A percentile compares a stretch with the other conserved stretches of the same genome.
Conservation (phyloP, 371 early-diverging fungal species). For the Blakeslea trispora region DNA sequence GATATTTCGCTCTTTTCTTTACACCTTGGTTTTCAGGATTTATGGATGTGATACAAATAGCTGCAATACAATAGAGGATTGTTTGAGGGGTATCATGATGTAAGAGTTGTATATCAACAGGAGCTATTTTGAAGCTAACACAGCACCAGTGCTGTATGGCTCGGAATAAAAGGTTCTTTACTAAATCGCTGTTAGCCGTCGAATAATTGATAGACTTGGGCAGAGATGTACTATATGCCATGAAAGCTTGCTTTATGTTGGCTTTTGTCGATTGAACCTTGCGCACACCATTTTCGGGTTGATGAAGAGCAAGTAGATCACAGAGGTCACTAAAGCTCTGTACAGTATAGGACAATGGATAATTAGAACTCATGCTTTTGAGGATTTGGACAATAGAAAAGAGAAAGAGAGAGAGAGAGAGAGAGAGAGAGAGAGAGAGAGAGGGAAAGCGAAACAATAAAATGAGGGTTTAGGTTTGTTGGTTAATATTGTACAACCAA, state of each 20-base stretch:
- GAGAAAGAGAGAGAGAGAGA: conserved; percentile 1
- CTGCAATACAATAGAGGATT: conserved; percentile 26
- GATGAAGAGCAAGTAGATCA: conserved; percentile 6
- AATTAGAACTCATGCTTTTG: background rate
- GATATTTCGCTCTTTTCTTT: background rate
- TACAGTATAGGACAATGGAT: conserved; percentile 6
- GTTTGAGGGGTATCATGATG: conserved; percentile 17
- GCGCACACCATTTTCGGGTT: background rate
- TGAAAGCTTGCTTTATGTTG: conserved; percentile 5
- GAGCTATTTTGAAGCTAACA: conserved; percentile 29
- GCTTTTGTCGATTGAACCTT: conserved; percentile 5
- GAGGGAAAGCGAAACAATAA: no score
- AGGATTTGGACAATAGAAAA: background rate
- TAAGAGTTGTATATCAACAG: conserved; percentile 18
- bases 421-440: background rate
- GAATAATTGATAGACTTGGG: conserved; percentile 17
- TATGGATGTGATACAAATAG: conserved; percentile 22
- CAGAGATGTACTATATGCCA: conserved; percentile 7
- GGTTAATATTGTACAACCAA: no score
- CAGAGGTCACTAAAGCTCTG: conserved; percentile 13
- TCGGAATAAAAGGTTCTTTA: conserved; percentile 21
- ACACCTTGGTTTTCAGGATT: background rate
- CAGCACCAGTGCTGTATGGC: conserved; percentile 30
- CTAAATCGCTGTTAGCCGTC: conserved; percentile 11
- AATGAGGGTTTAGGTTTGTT: no score